Base-by-base conservation (phyloP, 306 rosid genomes). In the Prunus padus region DNA sequence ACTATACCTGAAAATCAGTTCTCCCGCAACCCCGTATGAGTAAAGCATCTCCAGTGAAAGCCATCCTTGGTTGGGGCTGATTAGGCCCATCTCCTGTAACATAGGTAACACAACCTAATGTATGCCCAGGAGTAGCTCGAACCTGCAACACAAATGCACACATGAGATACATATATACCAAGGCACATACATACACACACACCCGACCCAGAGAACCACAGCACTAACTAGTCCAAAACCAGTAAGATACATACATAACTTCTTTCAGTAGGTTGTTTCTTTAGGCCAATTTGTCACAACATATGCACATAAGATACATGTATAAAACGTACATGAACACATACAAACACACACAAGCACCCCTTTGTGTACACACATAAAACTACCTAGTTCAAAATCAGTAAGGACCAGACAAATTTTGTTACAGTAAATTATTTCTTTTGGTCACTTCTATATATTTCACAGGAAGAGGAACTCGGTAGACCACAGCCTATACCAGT, bases 1-100 rank as follows among this genome's bases (percentile, higher is more conserved):
- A 44, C 26, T n/a, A 16, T 20, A 96, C 99, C 97, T 96, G 99
- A 86, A 92, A 96, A 81, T 92, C 96, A 20, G 98, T 96, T 84
- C 99, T 89, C 69, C 98, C 99, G 69, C 99, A 96, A 75, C 97
- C 98, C n/a, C 97, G 93, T 75, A 96, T 89, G 69, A 92, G 83
- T 44, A 92, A 46, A 50, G 96, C 67, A 68, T 96, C 99, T 62
- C 97, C 98, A 0, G 97, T 92, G 89, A 96, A 96, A 74, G 99
- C 99, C 92, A 85, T 85, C 75, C 88, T 79, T 25, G 96, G 98
- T 70, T 85, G 93, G 68, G 97, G 93, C 40, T 90, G 97, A 79
- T 84, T 82, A 69, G 90, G 84, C 46, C 84, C 79, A 61, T 96
- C 98, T 77, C 99, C 98, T 8, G 97, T 96, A 73, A 96, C 92